Conservation (phyloP, 2,329 filamentous ascomycete genomes). For the Pseudonectria buxi region DNA sequence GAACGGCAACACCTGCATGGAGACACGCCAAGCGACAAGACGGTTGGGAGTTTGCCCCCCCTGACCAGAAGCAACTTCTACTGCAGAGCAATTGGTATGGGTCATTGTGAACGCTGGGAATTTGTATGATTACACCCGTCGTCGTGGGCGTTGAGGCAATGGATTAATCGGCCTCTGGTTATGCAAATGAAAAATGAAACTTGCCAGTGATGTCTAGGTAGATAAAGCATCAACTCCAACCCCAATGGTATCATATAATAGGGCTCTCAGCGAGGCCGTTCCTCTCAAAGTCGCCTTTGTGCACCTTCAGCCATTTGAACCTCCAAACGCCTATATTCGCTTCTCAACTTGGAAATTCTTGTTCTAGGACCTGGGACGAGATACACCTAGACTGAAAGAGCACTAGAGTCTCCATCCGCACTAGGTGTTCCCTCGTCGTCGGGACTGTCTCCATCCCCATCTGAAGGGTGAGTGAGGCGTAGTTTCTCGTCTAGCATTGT, state of each 20-base stretch:
- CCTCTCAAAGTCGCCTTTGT: conserved; percentile 10
- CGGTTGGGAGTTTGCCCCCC: too few species aligned
- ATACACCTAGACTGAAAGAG: conserved; percentile 25
- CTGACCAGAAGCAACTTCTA: too few species aligned
- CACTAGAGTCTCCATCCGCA: conserved; percentile 28
- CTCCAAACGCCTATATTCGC: background rate
- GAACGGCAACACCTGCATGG: conserved; percentile 12
- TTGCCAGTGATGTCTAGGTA: background rate
- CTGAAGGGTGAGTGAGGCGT: conserved; percentile 35
- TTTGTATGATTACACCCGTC: too few species aligned
- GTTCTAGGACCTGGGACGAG: conserved; percentile 8
- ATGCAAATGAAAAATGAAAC: background rate
- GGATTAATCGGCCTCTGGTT: background rate
- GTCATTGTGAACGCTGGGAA: too few species aligned
- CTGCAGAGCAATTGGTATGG: too few species aligned
- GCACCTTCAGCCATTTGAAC: conserved; percentile 4
- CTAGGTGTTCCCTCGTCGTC: conserved; percentile 27
- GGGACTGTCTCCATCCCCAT: conserved; percentile 23
- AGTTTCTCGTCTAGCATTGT: conserved; percentile 68
- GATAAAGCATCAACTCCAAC: conserved; percentile 21
- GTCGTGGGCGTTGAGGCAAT: background rate
- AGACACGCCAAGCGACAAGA: conserved; percentile 7
- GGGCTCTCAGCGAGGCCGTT: conserved; percentile 13
- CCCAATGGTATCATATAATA: conserved; percentile 32
- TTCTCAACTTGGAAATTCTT: background rate